Conservation (phyloP, 495 filamentous ascomycete genomes). For the Viridothelium virens region DNA sequence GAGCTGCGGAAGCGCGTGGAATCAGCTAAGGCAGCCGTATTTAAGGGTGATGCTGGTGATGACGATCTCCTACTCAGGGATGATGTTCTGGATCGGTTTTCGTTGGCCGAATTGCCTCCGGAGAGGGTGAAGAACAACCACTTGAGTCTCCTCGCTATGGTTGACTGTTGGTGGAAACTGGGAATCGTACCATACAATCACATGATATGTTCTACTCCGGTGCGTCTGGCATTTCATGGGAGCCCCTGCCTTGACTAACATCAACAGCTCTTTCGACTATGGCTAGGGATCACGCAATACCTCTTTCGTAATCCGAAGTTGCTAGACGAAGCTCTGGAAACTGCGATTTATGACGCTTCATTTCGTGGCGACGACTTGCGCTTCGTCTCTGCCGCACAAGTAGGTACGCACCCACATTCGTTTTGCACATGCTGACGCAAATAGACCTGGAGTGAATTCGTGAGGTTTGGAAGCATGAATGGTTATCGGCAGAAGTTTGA, state of each 20-base stretch:
- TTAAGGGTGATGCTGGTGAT: slow-evolving; percentile 45
- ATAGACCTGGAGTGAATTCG: slow-evolving; percentile 86
- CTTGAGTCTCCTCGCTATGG: slow-evolving; percentile 89
- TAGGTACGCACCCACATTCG: slow-evolving; percentile 32
- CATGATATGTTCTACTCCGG: slow-evolving; percentile 97
- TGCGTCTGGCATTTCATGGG: slow-evolving; percentile 34
- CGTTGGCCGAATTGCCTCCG: slow-evolving; percentile 58
- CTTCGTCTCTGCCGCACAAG: slow-evolving; percentile 90
- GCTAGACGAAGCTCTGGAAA: slow-evolving; percentile 76
- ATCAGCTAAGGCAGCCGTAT: slow-evolving; percentile 71
- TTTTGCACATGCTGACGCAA: not conserved
- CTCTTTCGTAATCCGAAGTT: slow-evolving; percentile 78
- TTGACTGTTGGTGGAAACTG: slow-evolving; percentile 92
- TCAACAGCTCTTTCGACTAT: slow-evolving; percentile 77
- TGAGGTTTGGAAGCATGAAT: slow-evolving; percentile 82
- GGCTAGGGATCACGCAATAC: slow-evolving; percentile 96
- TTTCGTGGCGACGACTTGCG: slow-evolving; percentile 90
- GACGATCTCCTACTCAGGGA: slow-evolving; percentile 66
- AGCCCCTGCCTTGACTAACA: not conserved
- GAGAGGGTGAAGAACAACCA: slow-evolving; percentile 79
- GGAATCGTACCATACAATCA: slow-evolving; percentile 95
- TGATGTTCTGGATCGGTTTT: slow-evolving; percentile 80
- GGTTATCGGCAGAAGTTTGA: slow-evolving; percentile 84
- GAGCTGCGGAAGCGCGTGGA: slow-evolving; percentile 78
- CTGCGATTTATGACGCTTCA: slow-evolving; percentile 76